These are phyloP conservation scores for Metschnikowia peoriensis DNA, from an alignment of 805 yeast genomes.

Conservation along the genomic window DNA sequence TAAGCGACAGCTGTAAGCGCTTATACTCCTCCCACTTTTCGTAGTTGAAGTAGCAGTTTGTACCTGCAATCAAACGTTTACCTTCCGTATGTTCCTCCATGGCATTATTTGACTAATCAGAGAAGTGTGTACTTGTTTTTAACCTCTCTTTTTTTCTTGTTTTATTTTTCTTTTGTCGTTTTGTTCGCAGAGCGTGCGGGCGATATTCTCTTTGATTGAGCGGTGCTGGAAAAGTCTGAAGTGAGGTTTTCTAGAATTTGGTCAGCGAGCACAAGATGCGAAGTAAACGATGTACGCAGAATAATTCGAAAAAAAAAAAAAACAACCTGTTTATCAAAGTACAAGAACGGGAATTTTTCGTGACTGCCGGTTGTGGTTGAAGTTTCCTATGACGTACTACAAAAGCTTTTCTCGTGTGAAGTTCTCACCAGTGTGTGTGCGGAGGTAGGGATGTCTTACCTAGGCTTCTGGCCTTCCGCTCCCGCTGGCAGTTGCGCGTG, in stretches of 20 bases:
- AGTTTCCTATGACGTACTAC: conserved; percentile 10
- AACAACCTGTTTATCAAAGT: neutral
- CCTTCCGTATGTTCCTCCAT: conserved; percentile 8
- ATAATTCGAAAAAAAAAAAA: neutral
- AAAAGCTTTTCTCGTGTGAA: conserved; percentile 12
- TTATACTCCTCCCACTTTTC: conserved; percentile 2
- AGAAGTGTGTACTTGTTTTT: neutral
- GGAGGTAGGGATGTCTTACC: conserved; percentile 11
- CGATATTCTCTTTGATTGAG: neutral
- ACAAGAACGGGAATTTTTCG: neutral
- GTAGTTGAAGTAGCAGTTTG: conserved; percentile 10
- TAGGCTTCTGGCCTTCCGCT: neutral
- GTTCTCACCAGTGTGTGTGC: conserved; percentile 7
- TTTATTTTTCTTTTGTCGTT: neutral
- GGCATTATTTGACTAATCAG: conserved; percentile 5
- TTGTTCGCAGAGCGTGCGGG: neutral
- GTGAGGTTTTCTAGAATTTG: neutral
- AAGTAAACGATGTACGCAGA: neutral
- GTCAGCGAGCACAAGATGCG: neutral
- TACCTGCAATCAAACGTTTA: conserved; percentile 7
- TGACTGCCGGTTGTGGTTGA: neutral
- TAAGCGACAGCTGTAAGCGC: neutral
- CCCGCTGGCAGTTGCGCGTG: too few relatives aligned
- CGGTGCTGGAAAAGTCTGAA: neutral
- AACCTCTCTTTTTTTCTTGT: neutral